Evolutionary conservation across 108 stramenopile species (phyloP).

Genomic region (Mediolabrus comicus): DNA sequence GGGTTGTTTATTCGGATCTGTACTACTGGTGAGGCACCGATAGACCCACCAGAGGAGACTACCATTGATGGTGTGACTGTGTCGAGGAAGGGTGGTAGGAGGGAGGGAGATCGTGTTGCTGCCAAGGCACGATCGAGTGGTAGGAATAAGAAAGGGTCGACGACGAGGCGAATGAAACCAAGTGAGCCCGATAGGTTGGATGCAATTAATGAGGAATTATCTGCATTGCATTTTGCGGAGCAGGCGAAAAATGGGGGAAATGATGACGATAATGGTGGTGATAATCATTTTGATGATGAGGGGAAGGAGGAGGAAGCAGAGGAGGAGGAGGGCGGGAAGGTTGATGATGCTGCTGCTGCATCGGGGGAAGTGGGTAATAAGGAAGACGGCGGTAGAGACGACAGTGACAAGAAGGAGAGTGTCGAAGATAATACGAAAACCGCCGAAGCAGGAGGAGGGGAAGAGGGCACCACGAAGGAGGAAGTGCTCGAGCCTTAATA

Average conservation of each 20-base stretch:
- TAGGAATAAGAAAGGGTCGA: neutral
- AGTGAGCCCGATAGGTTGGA: neutral
- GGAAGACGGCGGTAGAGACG: no score
- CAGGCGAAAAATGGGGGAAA: neutral
- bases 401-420: neutral
- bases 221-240: neutral
- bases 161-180: neutral
- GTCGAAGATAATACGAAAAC: neutral
- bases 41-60: conserved; percentile 20
- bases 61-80: neutral
- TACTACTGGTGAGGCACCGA: conserved; percentile 31
- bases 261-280: neutral
- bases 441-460: neutral
- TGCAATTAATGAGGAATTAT: neutral
- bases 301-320: neutral
- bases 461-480: neutral
- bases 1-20: conserved; percentile 45
- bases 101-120: neutral
- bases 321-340: neutral
- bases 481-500: neutral
- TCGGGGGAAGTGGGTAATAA: no score
- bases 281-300: neutral
- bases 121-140: neutral
- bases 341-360: no score
- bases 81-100: neutral